Evolutionary conservation across 23 red algal species (phyloP), one percentile per base, ranked within the genome.

Genomic region (Gracilaria caudata): DNA sequence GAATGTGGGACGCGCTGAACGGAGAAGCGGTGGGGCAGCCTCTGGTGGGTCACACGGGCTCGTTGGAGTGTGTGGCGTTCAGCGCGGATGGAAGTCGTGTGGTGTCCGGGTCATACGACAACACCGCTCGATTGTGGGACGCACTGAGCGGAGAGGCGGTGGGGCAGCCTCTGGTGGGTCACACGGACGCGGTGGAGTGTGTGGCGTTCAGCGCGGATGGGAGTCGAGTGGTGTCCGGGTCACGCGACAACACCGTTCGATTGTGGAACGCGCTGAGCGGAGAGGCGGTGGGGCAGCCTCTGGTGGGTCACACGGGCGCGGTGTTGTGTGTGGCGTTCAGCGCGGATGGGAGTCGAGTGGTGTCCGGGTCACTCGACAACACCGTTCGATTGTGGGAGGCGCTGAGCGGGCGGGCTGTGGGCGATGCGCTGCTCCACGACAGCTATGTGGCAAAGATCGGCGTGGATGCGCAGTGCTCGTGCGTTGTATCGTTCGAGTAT

Each of bases 301-400:
- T 70, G 64, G 41, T 49, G 5, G 73, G 73, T 40, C 73, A 78
- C 73, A 78, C 43, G 39, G 34, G 49, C 21, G 26, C 2, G 13
- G 36, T 51, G 2, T 44, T 7, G 45, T 45, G 73, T 49, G 43
- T 78, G 13, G 45, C 73, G 43, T 40, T 49, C 28, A 78, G 36
- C 21, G 45, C 36, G 21, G 73, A 51, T 49, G 73, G 73, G 9
- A 78, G 41, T 32, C 34, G 45, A 49, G 73, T 78, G 34, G 73
- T 78, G 73, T 78, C 73, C 6, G 73, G 73, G 43, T 78, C 73
- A 78, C 29, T 2, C 7, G 73, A 78, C 8, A 51, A 51, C 26
- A 78, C 73, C 7, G 73, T 78, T 40, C 73, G 73, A 43, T 34
- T 78, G 45, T 78, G 73, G 73, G 73, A 78, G 12, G 45, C 33